Evolutionary conservation across 345 rosid genomes (phyloP), one percentile per base, ranked within the genome.

Genomic region (Combretum micranthum): DNA sequence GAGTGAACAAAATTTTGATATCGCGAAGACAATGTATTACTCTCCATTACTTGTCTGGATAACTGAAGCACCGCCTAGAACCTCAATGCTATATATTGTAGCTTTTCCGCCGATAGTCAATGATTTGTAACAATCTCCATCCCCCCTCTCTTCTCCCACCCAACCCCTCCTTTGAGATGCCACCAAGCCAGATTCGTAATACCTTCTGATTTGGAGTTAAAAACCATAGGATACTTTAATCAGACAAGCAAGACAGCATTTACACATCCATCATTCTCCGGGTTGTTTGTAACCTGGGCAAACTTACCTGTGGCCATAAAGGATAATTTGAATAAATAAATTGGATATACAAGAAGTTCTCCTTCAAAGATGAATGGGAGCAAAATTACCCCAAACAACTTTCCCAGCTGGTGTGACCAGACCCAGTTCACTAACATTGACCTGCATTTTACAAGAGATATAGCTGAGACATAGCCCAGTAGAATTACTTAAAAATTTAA

Each of bases 241-340:
- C 71, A 93, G 42, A 89, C 97, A 23, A 93, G 89, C 68, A 93
- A 73, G 60, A 93, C 97, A 0, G 83, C 97, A 62, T 93, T 93
- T 76, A 93, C 79, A 67, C 97, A 93, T 1, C 99, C 99, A 47
- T 93, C 97, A 22, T 80, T 82, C 82, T 93, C 97, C 9, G 97
- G 99, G 64, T 93, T 87, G 55, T 93, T 93, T 0, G 96, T 93
- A 69, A 93, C 96, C 62, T 89, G 99, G 15, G 96, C 99, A 50
- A 85, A 89, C 59, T 93, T 92, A 17, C 98, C 97, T 92, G 86
- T 70, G 81, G 6, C 13, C 37, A 44, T 68, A 53, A 13, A 26
- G 22, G n/a, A 55, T 50, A 20, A 21, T 58, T 42, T 19, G 43
- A 20, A 57, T 48, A 25, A 13, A 17, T 2, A 12, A 14, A 22